Evolutionary conservation across 202 grass and related monocot genomes (phyloP).

Genomic region (Carex sylvatica): DNA sequence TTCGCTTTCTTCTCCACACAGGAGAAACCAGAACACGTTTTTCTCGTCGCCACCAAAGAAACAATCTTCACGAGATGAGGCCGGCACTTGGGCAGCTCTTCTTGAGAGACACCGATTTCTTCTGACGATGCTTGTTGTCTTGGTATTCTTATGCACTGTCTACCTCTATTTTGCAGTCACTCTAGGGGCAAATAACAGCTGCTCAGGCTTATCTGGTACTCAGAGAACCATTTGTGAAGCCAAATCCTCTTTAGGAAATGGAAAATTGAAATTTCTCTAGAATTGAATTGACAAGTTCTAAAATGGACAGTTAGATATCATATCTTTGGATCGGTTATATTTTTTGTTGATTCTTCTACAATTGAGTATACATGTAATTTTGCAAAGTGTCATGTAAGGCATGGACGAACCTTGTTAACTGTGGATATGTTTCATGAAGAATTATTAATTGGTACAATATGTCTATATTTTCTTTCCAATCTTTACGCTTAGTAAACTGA

Average conservation of each 20-base stretch:
- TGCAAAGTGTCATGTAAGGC: slow-evolving; percentile 1
- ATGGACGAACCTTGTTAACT: not conserved
- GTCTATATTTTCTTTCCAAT: not conserved
- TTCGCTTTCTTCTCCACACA: slow-evolving; percentile 73
- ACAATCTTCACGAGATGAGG: slow-evolving; percentile 49
- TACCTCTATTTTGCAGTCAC: slow-evolving; percentile 92
- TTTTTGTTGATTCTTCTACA: slow-evolving; percentile 15
- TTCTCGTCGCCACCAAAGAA: slow-evolving; percentile 54
- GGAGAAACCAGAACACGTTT: slow-evolving; percentile 68
- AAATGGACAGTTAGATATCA: not conserved
- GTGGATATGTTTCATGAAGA: slow-evolving; percentile 23
- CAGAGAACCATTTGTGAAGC: slow-evolving; percentile 52
- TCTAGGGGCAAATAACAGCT: slow-evolving; percentile 49
- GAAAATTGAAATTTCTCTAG: slow-evolving; percentile 69
- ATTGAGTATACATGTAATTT: slow-evolving; percentile 30
- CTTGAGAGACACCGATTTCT: slow-evolving; percentile 79
- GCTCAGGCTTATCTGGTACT: slow-evolving; percentile 41
- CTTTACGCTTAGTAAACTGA: not conserved
- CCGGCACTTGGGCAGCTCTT: slow-evolving; percentile 61
- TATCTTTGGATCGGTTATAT: not conserved
- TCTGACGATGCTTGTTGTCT: slow-evolving; percentile 63
- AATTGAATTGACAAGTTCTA: not conserved
- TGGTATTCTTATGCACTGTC: slow-evolving; percentile 76
- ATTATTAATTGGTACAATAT: not conserved
- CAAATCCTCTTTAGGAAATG: slow-evolving; percentile 54